Percentiles rank a stretch among this genome's conserved stretches.
Evolutionary conservation across 345 rosid species (phyloP).

Genomic region (Chamaenerion angustifolium): DNA sequence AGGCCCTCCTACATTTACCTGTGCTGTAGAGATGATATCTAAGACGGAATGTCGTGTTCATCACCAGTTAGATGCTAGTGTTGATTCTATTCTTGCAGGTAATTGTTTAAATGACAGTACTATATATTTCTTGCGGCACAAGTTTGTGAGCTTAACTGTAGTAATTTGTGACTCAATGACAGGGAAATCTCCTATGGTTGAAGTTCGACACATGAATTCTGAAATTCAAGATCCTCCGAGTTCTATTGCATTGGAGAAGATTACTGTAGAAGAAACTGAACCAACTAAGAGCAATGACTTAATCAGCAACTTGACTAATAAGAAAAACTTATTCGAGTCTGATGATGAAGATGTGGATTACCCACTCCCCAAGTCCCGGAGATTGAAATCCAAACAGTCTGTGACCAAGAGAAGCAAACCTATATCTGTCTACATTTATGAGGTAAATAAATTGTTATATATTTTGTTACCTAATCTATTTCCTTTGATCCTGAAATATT

Average conservation of each 20-base stretch:
- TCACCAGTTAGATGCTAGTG: slow-evolving; percentile 77
- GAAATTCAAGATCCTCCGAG: background rate
- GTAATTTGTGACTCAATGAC: background rate
- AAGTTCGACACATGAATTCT: slow-evolving; percentile 4
- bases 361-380: slow-evolving; percentile 18
- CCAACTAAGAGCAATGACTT: slow-evolving; percentile 18
- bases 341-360: slow-evolving; percentile 44
- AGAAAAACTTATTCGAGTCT: slow-evolving; percentile 12
- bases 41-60: slow-evolving; percentile 77
- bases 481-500: too few relatives aligned
- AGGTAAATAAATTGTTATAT: slow-evolving; percentile 25
- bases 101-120: background rate
- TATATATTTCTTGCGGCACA: background rate
- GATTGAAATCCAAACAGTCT: slow-evolving; percentile 18
- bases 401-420: slow-evolving; percentile 35
- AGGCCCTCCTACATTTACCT: slow-evolving; percentile 57
- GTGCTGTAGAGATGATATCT: slow-evolving; percentile 65
- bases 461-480: too few relatives aligned
- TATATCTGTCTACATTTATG: slow-evolving; percentile 51
- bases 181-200: slow-evolving; percentile 4
- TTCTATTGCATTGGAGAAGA: slow-evolving; percentile 5
- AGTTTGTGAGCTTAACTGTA: background rate
- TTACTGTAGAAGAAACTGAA: slow-evolving; percentile 26
- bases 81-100: slow-evolving; percentile 74
- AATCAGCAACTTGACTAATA: background rate